Evolutionary conservation across 805 yeast species (phyloP).

Genomic region (Pichia gijzeniarum): DNA sequence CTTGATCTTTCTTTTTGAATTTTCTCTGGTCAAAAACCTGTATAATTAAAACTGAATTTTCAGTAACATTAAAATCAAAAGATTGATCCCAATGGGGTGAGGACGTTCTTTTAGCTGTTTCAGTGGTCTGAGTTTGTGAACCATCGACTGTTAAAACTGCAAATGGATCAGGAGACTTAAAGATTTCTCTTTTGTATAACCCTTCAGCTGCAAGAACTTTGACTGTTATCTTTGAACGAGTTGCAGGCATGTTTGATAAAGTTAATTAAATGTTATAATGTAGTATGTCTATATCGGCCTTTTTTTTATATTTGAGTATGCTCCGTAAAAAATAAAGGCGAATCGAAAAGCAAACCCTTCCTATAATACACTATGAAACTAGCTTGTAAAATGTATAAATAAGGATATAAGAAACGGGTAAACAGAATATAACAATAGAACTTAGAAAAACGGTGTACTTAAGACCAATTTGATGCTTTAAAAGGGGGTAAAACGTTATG

Average conservation of each 20-base stretch:
- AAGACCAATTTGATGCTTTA: no score
- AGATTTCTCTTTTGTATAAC: slow-evolving; percentile 89
- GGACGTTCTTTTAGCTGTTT: slow-evolving; percentile 86
- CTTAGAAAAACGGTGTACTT: no score
- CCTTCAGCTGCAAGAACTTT: slow-evolving; percentile 94
- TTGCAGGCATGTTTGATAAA: background rate
- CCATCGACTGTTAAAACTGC: slow-evolving; percentile 98
- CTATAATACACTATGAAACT: no score
- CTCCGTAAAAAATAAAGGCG: no score
- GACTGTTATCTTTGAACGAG: slow-evolving; percentile 42
- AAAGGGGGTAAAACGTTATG: no score
- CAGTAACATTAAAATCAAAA: slow-evolving; percentile 69
- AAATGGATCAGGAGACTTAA: slow-evolving; percentile 95
- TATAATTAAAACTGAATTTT: slow-evolving; percentile 78
- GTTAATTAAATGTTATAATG: no score
- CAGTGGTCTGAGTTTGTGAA: slow-evolving; percentile 89
- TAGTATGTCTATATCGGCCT: no score
- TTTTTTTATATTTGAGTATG: no score
- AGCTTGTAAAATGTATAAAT: no score
- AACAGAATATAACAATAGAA: no score
- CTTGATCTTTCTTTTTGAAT: slow-evolving; percentile 97
- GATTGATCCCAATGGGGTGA: slow-evolving; percentile 98
- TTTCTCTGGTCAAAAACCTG: slow-evolving; percentile 97
- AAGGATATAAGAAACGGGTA: no score
- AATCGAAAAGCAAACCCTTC: no score